Conservation (phyloP, 2,329 filamentous ascomycete genomes). For the Nakataea oryzae region DNA sequence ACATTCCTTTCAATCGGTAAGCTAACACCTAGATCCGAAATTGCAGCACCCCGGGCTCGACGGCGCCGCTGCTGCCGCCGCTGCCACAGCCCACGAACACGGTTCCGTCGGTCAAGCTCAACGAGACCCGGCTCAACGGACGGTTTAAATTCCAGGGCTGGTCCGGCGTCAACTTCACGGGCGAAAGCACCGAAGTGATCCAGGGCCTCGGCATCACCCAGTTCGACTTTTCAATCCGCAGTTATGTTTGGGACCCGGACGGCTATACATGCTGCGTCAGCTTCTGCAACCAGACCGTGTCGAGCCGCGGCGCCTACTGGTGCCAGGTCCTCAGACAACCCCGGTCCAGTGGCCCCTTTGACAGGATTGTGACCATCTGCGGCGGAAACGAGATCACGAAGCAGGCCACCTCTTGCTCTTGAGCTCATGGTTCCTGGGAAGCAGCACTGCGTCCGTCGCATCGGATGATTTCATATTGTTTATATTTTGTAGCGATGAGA, state of each 20-base stretch:
- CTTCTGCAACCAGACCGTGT: constrained; percentile 14
- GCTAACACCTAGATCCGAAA: not conserved
- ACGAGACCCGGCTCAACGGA: constrained; percentile 9
- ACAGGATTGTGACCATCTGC: constrained; percentile 16
- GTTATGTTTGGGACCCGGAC: constrained; percentile 17
- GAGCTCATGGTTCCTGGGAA: not conserved
- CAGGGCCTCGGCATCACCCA: constrained; percentile 14
- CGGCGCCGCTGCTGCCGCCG: too few relatives aligned
- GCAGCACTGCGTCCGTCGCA: not conserved
- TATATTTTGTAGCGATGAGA: too few relatives aligned
- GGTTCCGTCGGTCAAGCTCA: constrained; percentile 2
- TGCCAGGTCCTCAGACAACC: constrained; percentile 14
- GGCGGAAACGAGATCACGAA: constrained; percentile 5
- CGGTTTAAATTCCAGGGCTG: constrained; percentile 22
- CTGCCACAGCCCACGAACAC: not conserved
- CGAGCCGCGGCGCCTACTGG: constrained; percentile 12
- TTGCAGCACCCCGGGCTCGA: not conserved
- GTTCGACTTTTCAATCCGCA: constrained; percentile 9
- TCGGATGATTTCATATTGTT: too few relatives aligned
- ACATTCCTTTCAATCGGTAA: not conserved
- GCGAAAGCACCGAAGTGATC: constrained; percentile 13
- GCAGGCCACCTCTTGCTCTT: not conserved
- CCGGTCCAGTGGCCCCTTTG: constrained; percentile 10
- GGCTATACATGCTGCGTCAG: constrained; percentile 15
- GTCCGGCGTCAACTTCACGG: constrained; percentile 12